Percentiles rank a stretch among this genome's conserved stretches.
These are phyloP conservation scores for Kingdonia uniflora DNA, from an alignment of 164 flowering plant species.

Conservation along the genomic window DNA sequence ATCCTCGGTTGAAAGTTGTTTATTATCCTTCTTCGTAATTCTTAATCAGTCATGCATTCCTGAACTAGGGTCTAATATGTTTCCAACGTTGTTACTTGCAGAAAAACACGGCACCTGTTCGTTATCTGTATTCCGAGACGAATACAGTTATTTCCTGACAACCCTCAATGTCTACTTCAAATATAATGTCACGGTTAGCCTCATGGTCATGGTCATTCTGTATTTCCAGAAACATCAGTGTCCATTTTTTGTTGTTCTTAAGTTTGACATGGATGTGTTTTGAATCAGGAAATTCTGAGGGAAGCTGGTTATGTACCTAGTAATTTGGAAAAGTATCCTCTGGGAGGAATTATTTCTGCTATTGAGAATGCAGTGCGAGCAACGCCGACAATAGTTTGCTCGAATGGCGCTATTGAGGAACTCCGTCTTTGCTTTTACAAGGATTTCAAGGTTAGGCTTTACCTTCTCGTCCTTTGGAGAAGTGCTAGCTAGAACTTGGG, in stretches of 20 bases:
- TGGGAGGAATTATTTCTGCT: conserved; percentile 65
- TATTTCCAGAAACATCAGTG: too few species aligned
- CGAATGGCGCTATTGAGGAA: conserved; percentile 60
- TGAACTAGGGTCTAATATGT: not conserved
- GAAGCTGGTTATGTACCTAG: conserved; percentile 78
- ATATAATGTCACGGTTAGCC: conserved; percentile 72
- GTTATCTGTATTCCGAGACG: conserved; percentile 52
- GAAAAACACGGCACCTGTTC: conserved; percentile 93
- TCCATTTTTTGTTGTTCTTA: too few species aligned
- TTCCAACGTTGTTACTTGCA: conserved; percentile 9
- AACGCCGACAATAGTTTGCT: conserved; percentile 52
- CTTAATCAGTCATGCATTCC: too few species aligned
- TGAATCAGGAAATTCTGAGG: conserved; percentile 41
- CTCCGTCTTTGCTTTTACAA: conserved; percentile 70
- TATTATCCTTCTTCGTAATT: too few species aligned
- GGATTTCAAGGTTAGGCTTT: conserved; percentile 56
- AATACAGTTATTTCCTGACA: conserved; percentile 58
- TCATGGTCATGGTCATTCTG: too few species aligned
- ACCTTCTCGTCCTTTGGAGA: not conserved
- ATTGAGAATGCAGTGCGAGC: conserved; percentile 65
- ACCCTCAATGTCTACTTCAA: conserved; percentile 67
- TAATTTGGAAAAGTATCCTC: conserved; percentile 62
- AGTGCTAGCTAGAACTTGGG: too few species aligned
- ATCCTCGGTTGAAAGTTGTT: too few species aligned
- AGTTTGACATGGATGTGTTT: not conserved